Evolutionary conservation across 2,329 filamentous ascomycete genomes (phyloP).

Genomic region (Leptodontidium sp.): DNA sequence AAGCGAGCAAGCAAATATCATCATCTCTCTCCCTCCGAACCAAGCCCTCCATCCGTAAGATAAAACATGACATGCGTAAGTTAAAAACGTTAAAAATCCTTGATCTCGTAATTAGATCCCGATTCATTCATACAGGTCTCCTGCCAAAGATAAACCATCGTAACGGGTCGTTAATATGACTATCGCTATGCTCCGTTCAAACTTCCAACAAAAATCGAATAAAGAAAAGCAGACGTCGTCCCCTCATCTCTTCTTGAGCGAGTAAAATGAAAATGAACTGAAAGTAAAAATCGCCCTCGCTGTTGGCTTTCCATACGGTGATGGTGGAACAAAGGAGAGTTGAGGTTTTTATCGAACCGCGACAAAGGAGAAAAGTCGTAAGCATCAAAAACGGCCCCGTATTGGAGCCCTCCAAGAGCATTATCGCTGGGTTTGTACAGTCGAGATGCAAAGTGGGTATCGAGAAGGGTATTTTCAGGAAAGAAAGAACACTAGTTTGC

Average conservation of each 20-base stretch:
- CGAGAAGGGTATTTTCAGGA: constrained; percentile 41
- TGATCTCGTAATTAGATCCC: constrained; percentile 40
- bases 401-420: constrained; percentile 35
- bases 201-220: constrained; percentile 19
- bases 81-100: constrained; percentile 38
- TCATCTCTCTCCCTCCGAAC: not conserved
- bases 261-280: constrained; percentile 15
- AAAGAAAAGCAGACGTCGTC: not conserved
- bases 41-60: constrained; percentile 27
- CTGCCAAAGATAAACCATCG: constrained; percentile 33
- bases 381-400: constrained; percentile 22
- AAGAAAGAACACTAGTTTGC: constrained; percentile 69
- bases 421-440: constrained; percentile 43
- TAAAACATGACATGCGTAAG: constrained; percentile 36
- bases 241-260: not conserved
- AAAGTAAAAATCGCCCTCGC: constrained; percentile 35
- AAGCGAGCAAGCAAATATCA: not conserved
- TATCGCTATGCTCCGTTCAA: constrained; percentile 42
- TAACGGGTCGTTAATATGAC: constrained; percentile 41
- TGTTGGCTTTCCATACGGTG: constrained; percentile 31
- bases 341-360: not conserved
- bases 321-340: constrained; percentile 37
- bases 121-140: constrained; percentile 43
- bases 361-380: constrained; percentile 40
- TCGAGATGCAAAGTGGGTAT: constrained; percentile 44